phyloP scores from a whole-genome alignment of 108 stramenopile genomes.

The Stephanodiscus minutulus region DNA sequence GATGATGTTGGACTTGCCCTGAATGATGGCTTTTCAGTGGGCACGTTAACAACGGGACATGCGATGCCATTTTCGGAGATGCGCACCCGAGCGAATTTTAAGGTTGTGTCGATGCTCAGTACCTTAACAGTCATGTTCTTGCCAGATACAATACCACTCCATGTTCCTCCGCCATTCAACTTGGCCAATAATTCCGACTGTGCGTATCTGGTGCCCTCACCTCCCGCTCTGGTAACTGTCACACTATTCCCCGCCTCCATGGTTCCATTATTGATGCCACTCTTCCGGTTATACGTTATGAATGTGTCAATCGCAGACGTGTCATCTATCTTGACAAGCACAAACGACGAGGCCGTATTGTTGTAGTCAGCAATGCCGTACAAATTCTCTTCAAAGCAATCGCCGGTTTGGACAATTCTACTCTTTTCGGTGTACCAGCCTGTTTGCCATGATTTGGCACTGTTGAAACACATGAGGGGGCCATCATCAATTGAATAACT shows the following conservation, averaged over 20 bases:
- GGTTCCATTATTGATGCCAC: slow-evolving; percentile 54
- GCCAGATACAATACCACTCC: background rate
- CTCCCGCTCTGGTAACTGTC: slow-evolving; percentile 13
- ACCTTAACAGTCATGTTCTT: background rate
- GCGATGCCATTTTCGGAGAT: slow-evolving; percentile 4
- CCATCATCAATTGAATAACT: slow-evolving; percentile 38
- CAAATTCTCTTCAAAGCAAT: background rate
- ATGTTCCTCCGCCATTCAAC: slow-evolving; percentile 23
- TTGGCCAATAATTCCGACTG: slow-evolving; percentile 45
- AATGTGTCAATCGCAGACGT: slow-evolving; percentile 16
- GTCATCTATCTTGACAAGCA: slow-evolving; percentile 7
- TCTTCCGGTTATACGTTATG: slow-evolving; percentile 49
- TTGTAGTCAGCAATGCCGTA: slow-evolving; percentile 17
- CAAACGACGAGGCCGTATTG: slow-evolving; percentile 16
- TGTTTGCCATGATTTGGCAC: background rate
- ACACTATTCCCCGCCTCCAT: slow-evolving; percentile 50
- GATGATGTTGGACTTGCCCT: background rate
- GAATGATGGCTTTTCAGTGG: background rate
- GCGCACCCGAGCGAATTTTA: background rate
- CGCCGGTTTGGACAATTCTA: too few species aligned
- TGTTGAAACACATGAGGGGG: slow-evolving; percentile 30
- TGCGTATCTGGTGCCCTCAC: slow-evolving; percentile 33
- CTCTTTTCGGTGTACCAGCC: slow-evolving; percentile 1
- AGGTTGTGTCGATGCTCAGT: background rate
- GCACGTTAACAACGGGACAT: slow-evolving; percentile 33